These are phyloP conservation scores for Xylariaceae sp. DNA, from an alignment of 2,329 filamentous ascomycete species.

Conservation along the genomic window DNA sequence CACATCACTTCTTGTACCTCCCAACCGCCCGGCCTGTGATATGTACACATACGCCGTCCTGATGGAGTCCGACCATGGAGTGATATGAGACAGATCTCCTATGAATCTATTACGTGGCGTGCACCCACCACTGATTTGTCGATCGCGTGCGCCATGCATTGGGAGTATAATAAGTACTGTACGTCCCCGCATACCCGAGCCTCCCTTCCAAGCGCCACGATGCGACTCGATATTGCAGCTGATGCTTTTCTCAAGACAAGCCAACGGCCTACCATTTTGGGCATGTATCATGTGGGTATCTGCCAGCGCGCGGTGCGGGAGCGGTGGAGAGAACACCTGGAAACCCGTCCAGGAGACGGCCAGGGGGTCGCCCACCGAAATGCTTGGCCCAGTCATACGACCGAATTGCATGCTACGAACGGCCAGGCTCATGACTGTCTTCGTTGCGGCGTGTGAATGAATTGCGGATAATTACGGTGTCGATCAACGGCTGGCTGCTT, in stretches of 20 bases:
- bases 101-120: not conserved
- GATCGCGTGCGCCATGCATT: not conserved
- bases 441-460: not conserved
- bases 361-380: not conserved
- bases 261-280: slow-evolving; percentile 7
- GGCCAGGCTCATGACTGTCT: not conserved
- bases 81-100: not conserved
- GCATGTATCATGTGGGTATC: not conserved
- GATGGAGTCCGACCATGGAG: not conserved
- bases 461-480: not conserved
- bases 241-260: not conserved
- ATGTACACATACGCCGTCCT: not conserved
- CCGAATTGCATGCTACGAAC: not conserved
- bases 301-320: not conserved
- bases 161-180: not conserved
- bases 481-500: not conserved
- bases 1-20: not conserved
- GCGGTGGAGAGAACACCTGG: not conserved
- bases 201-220: not conserved
- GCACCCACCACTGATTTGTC: not conserved
- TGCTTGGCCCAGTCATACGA: slow-evolving; percentile 1
- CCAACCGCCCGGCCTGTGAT: not conserved
- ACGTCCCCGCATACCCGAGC: slow-evolving; percentile 10
- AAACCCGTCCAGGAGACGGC: not conserved
- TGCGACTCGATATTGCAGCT: slow-evolving; percentile 1